Base-by-base conservation (phyloP, 2,329 filamentous ascomycete genomes). In the Fusarium azukiicola region DNA sequence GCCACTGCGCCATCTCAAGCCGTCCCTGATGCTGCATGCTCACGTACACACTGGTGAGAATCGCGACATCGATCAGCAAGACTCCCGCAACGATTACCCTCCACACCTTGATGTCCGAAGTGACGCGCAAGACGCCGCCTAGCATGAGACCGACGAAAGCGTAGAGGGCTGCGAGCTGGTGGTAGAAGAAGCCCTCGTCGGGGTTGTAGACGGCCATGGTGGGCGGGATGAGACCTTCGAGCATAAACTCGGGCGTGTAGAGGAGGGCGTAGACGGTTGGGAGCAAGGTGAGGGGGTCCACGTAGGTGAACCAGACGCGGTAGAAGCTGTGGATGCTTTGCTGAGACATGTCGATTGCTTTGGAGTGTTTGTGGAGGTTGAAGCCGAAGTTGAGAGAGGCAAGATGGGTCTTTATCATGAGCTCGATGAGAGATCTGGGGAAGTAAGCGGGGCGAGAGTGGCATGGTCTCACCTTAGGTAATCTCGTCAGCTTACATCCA, bases 241-340 rank as follows among this genome's bases (percentile, higher is more conserved):
- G 61, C 54, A 83, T 77, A 56, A 80, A 52, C 13, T 80, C 71
- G 1, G 74, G 80, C 0, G 44, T 70, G 66, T 76, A 76, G 61
- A 84, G 54, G 47, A 80, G 56, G 0, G 67, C 70, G 46, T 73
- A 75, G 63, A 79, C 69, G 11, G 80, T 81, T 21, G 70, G 79
- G 21, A 71, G 11, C 3, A 82, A 23, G 17, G 66, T 47, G 16
- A 79, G 3, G 23, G 80, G 80, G 19, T 83, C 78, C 3, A 83
- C n/a, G 44, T 66, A 82, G 1, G 73, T 81, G 69, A 82, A 83
- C 80, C 80, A 83, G 46, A 79, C 19, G 64, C 76, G 75, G 70
- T 83, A 84, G 50, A 84, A 82, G 0, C 1, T 46, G 17, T 73
- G 63, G 13, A 79, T 44, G 5, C 42, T 47, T 16, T 23, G 64